Evolutionary conservation across 192 early-diverging fungal genomes (phyloP), one percentile per base, ranked within the genome.

Genomic region (Linnemannia hyalina): DNA sequence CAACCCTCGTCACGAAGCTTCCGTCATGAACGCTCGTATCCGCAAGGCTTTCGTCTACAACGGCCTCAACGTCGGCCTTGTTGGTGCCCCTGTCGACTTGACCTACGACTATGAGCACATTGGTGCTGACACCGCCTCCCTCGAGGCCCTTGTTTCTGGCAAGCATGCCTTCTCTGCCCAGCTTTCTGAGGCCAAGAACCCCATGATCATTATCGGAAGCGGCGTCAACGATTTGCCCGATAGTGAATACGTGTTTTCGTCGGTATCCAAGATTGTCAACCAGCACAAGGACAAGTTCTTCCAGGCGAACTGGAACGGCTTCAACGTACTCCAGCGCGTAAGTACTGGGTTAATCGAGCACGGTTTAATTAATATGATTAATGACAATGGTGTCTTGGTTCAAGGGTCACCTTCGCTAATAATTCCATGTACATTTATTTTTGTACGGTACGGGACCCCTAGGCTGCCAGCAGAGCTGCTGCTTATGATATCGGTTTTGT

Each of bases 1-100:
- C 35, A 99, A 99, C 91, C 98, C 98, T 46, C 95, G 97, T 44
- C 97, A 97, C 82, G 98, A 99, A 89, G 98, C 96, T 4, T 91
- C 98, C 38, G 96, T 99, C 88, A 89, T 99, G 75, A 99, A 99
- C 91, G 96, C 98, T 35, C 95, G 98, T 71, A 95, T 99, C 82
- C 95, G 98, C 83, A 99, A 98, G 90, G 94, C 96, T 29, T 99
- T 95, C 82, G 90, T 99, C 68, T 93, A 95, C 89, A 94, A 94
- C 78, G 91, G 93, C 20, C 90, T 95, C 42, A 92, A 97, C 76
- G 87, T 98, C 88, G 98, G 92, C 54, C 81, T 99, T 60, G 88
- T 99, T 76, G 98, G 98, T 70, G 85, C 92, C 54, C 82, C 92
- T 0, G 92, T 90, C 36, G 92, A 98, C 70, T 91, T 98, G 82